Conservation (phyloP, 495 filamentous ascomycete genomes). For the Penicillium parvum region DNA sequence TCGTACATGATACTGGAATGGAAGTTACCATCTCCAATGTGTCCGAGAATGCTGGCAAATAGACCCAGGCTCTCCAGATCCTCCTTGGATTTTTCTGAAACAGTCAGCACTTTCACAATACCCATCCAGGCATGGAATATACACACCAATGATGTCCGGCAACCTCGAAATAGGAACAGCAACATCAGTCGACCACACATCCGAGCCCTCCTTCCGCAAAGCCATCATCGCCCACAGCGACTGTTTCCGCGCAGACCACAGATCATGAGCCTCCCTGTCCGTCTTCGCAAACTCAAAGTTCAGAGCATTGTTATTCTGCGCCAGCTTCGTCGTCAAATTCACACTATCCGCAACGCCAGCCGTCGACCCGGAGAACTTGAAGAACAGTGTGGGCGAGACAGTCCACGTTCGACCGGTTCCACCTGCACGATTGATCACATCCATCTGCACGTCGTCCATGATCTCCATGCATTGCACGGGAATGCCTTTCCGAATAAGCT, state of each 20-base stretch:
- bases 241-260: constrained; percentile 88
- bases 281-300: constrained; percentile 76
- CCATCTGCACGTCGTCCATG: constrained; percentile 92
- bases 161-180: constrained; percentile 83
- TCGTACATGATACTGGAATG: constrained; percentile 88
- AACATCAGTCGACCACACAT: constrained; percentile 78
- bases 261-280: constrained; percentile 63
- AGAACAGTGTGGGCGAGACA: constrained; percentile 73
- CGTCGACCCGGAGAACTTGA: constrained; percentile 84
- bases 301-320: constrained; percentile 55
- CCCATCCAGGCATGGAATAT: not conserved
- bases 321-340: constrained; percentile 61
- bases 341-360: constrained; percentile 80
- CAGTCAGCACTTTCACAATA: constrained; percentile 8
- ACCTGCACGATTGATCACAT: constrained; percentile 78
- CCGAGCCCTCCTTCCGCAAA: constrained; percentile 52
- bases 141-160: constrained; percentile 73
- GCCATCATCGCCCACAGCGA: constrained; percentile 64
- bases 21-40: constrained; percentile 90
- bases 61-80: constrained; percentile 80
- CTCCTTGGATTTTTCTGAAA: constrained; percentile 73
- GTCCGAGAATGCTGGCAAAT: constrained; percentile 80
- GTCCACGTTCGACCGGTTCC: constrained; percentile 68
- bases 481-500: constrained; percentile 73
- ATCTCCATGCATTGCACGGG: constrained; percentile 84